Conservation (phyloP, 257 asterid species). For the Solanum dulcamara region DNA sequence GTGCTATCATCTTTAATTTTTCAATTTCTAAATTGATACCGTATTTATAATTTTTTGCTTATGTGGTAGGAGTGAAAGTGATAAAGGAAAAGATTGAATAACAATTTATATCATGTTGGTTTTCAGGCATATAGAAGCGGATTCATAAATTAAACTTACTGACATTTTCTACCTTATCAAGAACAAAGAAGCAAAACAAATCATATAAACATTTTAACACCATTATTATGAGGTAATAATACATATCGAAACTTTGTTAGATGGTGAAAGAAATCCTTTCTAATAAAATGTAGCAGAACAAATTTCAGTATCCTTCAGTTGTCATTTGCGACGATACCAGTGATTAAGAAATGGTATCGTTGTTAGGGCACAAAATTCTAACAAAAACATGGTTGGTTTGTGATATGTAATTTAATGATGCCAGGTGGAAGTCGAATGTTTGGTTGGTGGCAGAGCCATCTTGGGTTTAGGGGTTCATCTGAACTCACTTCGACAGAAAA, state of each 20-base stretch:
- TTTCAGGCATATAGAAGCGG: background rate
- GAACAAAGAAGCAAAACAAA: background rate
- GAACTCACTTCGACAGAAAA: no score
- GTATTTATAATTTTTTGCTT: background rate
- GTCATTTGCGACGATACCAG: background rate
- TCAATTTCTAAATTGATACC: background rate
- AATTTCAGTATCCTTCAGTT: background rate
- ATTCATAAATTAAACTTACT: background rate
- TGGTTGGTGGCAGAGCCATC: no score
- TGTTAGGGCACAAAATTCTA: background rate
- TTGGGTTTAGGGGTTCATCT: no score
- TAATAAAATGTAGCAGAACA: no score
- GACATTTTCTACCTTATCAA: background rate
- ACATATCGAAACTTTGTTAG: background rate
- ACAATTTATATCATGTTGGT: background rate
- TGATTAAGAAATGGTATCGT: constrained; percentile 1
- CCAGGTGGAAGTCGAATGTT: background rate
- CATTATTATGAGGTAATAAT: background rate
- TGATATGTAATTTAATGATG: background rate
- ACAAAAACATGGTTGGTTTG: constrained; percentile 1
- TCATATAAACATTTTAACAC: background rate
- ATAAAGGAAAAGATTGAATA: background rate
- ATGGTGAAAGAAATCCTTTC: background rate
- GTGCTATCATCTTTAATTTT: background rate
- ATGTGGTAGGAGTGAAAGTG: background rate